phyloP scores from a whole-genome alignment of 257 asterid species.

The Thymus mandschuricus region DNA sequence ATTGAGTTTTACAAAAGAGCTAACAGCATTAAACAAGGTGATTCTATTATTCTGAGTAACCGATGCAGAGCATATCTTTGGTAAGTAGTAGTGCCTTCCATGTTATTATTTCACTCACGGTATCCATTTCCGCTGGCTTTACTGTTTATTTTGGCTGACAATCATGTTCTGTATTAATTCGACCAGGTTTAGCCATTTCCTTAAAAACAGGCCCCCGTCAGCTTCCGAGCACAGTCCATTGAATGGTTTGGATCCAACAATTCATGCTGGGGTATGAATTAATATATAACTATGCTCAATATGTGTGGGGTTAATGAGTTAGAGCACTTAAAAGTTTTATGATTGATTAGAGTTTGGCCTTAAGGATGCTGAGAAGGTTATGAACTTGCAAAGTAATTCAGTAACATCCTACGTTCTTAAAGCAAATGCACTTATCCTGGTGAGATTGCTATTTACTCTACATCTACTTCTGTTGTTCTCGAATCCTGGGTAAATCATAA shows the following conservation, averaged over 20 bases:
- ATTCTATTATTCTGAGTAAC: slow-evolving; percentile 72
- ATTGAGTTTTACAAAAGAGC: slow-evolving; percentile 76
- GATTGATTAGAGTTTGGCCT: slow-evolving; percentile 67
- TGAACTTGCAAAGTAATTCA: slow-evolving; percentile 49
- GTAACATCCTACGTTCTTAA: slow-evolving; percentile 63
- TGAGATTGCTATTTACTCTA: slow-evolving; percentile 40
- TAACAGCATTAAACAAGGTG: slow-evolving; percentile 67
- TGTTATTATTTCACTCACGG: background rate
- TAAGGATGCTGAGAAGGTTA: slow-evolving; percentile 89
- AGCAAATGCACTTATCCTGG: slow-evolving; percentile 91
- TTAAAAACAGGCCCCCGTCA: slow-evolving; percentile 70
- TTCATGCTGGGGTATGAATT: slow-evolving; percentile 74
- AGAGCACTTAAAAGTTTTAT: background rate
- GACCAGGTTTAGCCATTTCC: slow-evolving; percentile 69
- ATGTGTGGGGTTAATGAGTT: too few relatives aligned
- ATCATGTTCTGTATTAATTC: background rate
- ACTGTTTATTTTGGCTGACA: slow-evolving; percentile 12
- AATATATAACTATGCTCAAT: background rate
- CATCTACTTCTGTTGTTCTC: background rate
- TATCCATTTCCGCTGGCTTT: background rate
- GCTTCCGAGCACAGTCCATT: slow-evolving; percentile 79
- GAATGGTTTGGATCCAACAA: slow-evolving; percentile 90
- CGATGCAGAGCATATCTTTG: slow-evolving; percentile 84
- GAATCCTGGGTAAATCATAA: background rate
- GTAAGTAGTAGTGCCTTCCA: slow-evolving; percentile 37